These are phyloP conservation scores for Ascochyta pisi DNA, from an alignment of 2,329 filamentous ascomycete species.

Conservation along the genomic window DNA sequence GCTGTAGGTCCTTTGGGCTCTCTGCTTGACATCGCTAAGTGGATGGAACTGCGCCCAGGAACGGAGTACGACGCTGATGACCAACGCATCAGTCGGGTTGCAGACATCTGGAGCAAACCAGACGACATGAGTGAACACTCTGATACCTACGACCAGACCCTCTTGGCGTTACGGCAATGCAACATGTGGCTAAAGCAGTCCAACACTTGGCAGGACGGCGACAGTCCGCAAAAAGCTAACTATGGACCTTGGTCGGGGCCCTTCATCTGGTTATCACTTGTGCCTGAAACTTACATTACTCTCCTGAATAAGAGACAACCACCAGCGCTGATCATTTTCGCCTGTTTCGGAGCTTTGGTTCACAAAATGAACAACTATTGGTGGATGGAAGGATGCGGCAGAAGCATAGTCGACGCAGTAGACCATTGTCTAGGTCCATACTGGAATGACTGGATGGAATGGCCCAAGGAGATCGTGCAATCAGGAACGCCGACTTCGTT, in stretches of 20 bases:
- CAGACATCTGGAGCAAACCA: slow-evolving; percentile 19
- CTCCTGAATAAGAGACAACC: slow-evolving; percentile 28
- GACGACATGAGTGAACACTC: slow-evolving; percentile 9
- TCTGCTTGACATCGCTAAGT: slow-evolving; percentile 21
- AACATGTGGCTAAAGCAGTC: slow-evolving; percentile 24
- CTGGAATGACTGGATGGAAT: slow-evolving; percentile 23
- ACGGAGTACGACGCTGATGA: slow-evolving; percentile 11
- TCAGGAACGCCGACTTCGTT: background rate
- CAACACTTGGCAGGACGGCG: background rate
- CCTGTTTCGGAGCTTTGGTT: slow-evolving; percentile 24
- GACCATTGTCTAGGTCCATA: slow-evolving; percentile 25
- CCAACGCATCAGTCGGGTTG: slow-evolving; percentile 8
- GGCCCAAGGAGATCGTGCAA: slow-evolving; percentile 16
- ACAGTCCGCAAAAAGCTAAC: slow-evolving; percentile 14
- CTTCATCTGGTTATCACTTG: slow-evolving; percentile 27
- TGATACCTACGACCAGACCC: slow-evolving; percentile 15
- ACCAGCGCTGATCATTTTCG: slow-evolving; percentile 27
- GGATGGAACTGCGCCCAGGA: slow-evolving; percentile 19
- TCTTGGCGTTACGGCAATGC: slow-evolving; percentile 17
- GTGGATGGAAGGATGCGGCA: slow-evolving; percentile 33
- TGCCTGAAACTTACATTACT: slow-evolving; percentile 20
- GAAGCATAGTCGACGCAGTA: slow-evolving; percentile 24
- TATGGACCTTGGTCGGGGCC: slow-evolving; percentile 23
- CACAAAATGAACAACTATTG: slow-evolving; percentile 20
- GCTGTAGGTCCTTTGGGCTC: slow-evolving; percentile 20